A percentile compares a stretch with the other conserved stretches of the same genome.
Conservation (phyloP, 192 early-diverging fungal species). For the Lobosporangium transversale region DNA sequence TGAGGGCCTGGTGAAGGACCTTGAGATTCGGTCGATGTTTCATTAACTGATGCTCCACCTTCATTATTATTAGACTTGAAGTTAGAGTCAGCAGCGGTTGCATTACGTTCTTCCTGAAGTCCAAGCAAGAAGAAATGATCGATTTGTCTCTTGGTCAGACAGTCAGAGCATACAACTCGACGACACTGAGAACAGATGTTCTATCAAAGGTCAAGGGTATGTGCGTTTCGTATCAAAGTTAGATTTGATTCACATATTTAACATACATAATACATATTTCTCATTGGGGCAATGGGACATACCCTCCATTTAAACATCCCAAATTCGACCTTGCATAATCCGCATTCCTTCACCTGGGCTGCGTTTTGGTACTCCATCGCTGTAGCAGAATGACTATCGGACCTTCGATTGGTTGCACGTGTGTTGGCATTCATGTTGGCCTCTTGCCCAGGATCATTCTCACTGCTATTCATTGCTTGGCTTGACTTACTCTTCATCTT, state of each 20-base stretch:
- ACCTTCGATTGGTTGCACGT: constrained; percentile 19
- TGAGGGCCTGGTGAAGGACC: background rate
- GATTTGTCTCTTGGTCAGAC: constrained; percentile 58
- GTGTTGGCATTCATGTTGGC: constrained; percentile 1
- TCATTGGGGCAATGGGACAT: too few relatives aligned
- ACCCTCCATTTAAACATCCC: constrained; percentile 57
- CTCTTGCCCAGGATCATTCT: too few relatives aligned
- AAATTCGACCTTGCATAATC: constrained; percentile 51
- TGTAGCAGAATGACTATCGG: constrained; percentile 8
- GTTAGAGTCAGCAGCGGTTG: background rate
- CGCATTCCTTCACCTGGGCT: constrained; percentile 41
- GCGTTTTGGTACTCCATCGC: constrained; percentile 20
- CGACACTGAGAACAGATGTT: constrained; percentile 50
- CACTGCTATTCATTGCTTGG: too few relatives aligned
- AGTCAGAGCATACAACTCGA: constrained; percentile 51
- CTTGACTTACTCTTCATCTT: constrained; percentile 42
- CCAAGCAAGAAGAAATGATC: constrained; percentile 43
- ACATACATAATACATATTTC: too few relatives aligned
- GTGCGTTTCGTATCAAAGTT: too few relatives aligned
- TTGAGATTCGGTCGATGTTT: background rate
- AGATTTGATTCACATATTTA: too few relatives aligned
- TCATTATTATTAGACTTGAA: too few relatives aligned
- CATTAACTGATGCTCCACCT: constrained; percentile 13
- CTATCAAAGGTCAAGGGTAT: too few relatives aligned
- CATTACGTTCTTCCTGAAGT: constrained; percentile 38